Conservation (phyloP, 148 eudicot genomes). For the Rhododendron ferrugineum region DNA sequence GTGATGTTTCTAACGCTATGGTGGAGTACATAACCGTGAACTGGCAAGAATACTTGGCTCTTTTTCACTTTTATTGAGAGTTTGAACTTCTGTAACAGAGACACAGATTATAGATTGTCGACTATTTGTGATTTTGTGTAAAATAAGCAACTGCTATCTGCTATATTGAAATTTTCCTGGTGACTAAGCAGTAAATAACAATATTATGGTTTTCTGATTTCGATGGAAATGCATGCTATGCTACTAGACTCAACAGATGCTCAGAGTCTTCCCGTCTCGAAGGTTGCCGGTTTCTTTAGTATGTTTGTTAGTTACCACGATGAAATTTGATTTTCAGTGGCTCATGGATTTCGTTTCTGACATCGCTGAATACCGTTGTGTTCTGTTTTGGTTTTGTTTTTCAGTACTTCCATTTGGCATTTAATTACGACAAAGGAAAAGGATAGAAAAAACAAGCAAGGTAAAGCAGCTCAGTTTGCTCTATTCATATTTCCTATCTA, state of each 20-base stretch:
- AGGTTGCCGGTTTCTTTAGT: not conserved
- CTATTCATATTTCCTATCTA: not conserved
- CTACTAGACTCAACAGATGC: not conserved
- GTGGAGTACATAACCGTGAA: not conserved
- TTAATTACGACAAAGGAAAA: not conserved
- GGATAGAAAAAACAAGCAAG: not conserved
- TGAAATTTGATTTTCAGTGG: not conserved
- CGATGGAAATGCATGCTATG: not conserved
- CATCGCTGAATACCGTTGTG: not conserved
- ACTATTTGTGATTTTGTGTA: not conserved
- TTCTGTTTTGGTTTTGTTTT: not conserved
- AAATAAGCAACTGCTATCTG: not conserved
- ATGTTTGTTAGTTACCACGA: not conserved
- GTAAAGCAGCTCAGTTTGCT: not conserved
- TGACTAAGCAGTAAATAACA: not conserved
- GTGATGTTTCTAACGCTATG: not conserved
- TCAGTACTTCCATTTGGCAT: not conserved
- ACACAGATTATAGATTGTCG: not conserved
- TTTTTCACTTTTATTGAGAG: not conserved
- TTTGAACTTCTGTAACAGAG: not conserved
- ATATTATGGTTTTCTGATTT: not conserved
- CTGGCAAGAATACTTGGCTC: not conserved
- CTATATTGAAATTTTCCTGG: not conserved
- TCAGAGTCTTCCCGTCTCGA: not conserved
- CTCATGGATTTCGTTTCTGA: conserved; percentile 3